Conservation (phyloP, 257 asterid genomes). For the Solanum tacnaense region DNA sequence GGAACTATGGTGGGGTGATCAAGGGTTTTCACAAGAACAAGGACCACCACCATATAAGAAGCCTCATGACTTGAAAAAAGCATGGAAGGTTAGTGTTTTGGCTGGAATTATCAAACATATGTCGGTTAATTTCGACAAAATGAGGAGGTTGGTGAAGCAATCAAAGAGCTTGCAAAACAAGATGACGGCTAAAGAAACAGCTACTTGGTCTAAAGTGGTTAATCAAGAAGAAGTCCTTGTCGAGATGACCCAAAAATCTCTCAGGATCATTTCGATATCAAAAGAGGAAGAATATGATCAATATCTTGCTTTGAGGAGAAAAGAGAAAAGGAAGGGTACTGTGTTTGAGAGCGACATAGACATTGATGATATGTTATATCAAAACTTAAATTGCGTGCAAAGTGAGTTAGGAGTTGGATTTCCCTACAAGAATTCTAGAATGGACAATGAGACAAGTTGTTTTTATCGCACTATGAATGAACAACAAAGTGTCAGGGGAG, state of each 20-base stretch:
- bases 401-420: constrained; percentile 6
- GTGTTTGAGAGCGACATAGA: background rate
- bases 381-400: constrained; percentile 1
- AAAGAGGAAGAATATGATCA: background rate
- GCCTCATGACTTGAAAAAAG: constrained; percentile 54
- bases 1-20: constrained; percentile 62
- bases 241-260: constrained; percentile 9
- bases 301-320: background rate
- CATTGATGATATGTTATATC: background rate
- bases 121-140: constrained; percentile 27
- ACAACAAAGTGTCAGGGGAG: background rate
- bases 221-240: constrained; percentile 44
- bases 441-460: background rate
- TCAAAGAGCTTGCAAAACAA: constrained; percentile 52
- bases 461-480: background rate
- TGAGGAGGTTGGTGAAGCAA: constrained; percentile 39
- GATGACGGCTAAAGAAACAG: constrained; percentile 47
- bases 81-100: constrained; percentile 49
- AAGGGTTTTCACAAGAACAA: constrained; percentile 31
- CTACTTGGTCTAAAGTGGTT: constrained; percentile 33
- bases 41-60: constrained; percentile 57
- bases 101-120: constrained; percentile 53
- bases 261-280: constrained; percentile 12
- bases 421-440: constrained; percentile 20
- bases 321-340: constrained; percentile 27